These are phyloP conservation scores for Tinospora cordifolia DNA, from an alignment of 164 flowering plant species.

Conservation along the genomic window DNA sequence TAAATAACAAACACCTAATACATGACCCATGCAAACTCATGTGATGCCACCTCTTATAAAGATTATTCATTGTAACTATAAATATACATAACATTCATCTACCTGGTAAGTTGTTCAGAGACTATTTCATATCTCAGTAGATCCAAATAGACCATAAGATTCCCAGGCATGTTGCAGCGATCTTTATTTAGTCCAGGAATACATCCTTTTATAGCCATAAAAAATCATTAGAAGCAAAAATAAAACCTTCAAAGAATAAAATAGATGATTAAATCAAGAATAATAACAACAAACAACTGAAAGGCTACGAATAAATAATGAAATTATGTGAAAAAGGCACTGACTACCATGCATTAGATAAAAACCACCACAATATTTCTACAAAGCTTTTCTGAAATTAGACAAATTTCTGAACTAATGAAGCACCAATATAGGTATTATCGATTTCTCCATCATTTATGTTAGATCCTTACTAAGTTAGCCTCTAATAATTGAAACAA, in stretches of 20 bases:
- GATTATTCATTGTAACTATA: not conserved
- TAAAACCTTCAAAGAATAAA: not conserved
- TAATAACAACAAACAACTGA: not conserved
- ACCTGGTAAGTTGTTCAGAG: conserved; percentile 94
- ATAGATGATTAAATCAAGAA: not conserved
- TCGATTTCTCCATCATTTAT: too few species aligned
- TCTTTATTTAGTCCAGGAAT: conserved; percentile 8
- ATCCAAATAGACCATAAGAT: conserved; percentile 24
- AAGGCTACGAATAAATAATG: not conserved
- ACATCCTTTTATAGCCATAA: conserved; percentile 20
- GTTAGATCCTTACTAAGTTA: too few species aligned
- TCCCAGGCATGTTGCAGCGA: conserved; percentile 6
- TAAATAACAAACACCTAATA: not conserved
- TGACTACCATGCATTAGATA: not conserved
- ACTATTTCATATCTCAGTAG: conserved; percentile 78
- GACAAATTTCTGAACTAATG: too few species aligned
- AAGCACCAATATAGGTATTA: too few species aligned
- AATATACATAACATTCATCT: conserved; percentile 8
- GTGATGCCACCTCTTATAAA: not conserved
- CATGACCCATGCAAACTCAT: not conserved
- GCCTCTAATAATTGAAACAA: too few species aligned
- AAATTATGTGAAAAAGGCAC: not conserved
- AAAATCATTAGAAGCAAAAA: conserved; percentile 7
- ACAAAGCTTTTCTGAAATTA: too few species aligned
- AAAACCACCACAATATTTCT: too few species aligned